These are phyloP conservation scores for Trichophyton mentagrophytes DNA, from an alignment of 2,329 filamentous ascomycete genomes.

Conservation along the genomic window DNA sequence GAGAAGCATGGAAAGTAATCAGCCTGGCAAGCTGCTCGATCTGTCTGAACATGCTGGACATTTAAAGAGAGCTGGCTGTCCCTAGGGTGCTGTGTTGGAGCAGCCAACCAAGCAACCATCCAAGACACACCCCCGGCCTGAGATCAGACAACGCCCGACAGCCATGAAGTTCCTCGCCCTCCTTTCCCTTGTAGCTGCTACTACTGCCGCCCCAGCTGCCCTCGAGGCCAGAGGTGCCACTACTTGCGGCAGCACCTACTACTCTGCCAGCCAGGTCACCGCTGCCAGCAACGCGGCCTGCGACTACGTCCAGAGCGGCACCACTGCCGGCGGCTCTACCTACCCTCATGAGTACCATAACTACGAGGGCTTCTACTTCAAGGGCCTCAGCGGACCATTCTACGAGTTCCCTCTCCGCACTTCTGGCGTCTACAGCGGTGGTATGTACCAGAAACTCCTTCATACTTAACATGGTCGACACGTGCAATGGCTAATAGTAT, in stretches of 20 bases:
- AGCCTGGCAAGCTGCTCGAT: too few relatives aligned
- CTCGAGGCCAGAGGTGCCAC: constrained; percentile 1
- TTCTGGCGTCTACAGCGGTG: neutral
- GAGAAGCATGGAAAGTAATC: too few relatives aligned
- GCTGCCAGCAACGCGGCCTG: constrained; percentile 1
- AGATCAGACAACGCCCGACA: neutral
- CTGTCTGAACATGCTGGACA: neutral
- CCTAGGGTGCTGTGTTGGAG: too few relatives aligned
- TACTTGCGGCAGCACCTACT: neutral
- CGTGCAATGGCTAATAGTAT: neutral
- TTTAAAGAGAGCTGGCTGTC: neutral
- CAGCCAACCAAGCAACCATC: neutral
- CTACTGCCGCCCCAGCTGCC: neutral
- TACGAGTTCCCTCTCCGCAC: neutral
- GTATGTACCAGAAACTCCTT: neutral
- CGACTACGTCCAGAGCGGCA: neutral
- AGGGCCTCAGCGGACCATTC: neutral
- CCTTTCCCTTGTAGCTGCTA: neutral
- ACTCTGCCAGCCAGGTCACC: neutral
- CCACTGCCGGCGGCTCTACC: neutral
- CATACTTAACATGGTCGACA: neutral
- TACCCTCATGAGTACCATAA: constrained; percentile 1
- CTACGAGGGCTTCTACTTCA: neutral
- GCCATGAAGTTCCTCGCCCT: constrained; percentile 1
- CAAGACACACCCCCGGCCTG: neutral